Evolutionary conservation across 495 filamentous ascomycete species (phyloP).

Genomic region (Echria macrotheca): DNA sequence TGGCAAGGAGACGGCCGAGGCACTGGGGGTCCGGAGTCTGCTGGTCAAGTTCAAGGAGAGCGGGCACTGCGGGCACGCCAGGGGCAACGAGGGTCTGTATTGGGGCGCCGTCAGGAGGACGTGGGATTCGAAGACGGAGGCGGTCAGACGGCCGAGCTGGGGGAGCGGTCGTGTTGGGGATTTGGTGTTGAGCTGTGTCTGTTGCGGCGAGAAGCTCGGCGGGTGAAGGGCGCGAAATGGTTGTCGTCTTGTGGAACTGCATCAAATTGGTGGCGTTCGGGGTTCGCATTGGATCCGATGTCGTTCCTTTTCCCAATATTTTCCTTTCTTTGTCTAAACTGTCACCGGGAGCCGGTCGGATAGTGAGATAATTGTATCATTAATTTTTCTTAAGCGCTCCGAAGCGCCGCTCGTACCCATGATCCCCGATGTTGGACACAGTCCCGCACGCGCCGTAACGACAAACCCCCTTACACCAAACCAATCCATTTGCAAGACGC

Average conservation of each 20-base stretch:
- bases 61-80: slow-evolving; percentile 31
- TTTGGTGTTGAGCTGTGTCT: slow-evolving; percentile 4
- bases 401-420: not conserved
- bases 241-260: no score
- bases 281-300: not conserved
- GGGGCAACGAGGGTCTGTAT: slow-evolving; percentile 20
- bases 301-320: not conserved
- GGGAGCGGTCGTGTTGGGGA: not conserved
- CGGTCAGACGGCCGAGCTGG: not conserved
- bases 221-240: no score
- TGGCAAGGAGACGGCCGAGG: slow-evolving; percentile 11
- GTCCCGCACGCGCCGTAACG: not conserved
- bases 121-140: slow-evolving; percentile 17
- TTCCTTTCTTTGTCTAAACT: not conserved
- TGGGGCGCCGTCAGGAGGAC: slow-evolving; percentile 20
- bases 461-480: not conserved
- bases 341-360: no score
- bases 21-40: slow-evolving; percentile 15
- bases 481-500: not conserved
- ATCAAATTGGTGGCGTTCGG: no score
- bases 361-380: no score
- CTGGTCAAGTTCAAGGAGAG: slow-evolving; percentile 28
- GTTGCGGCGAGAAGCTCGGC: slow-evolving; percentile 4
- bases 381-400: no score
- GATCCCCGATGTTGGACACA: not conserved